Base-by-base conservation (phyloP, 345 rosid genomes). In the Moricandia arvensis region DNA sequence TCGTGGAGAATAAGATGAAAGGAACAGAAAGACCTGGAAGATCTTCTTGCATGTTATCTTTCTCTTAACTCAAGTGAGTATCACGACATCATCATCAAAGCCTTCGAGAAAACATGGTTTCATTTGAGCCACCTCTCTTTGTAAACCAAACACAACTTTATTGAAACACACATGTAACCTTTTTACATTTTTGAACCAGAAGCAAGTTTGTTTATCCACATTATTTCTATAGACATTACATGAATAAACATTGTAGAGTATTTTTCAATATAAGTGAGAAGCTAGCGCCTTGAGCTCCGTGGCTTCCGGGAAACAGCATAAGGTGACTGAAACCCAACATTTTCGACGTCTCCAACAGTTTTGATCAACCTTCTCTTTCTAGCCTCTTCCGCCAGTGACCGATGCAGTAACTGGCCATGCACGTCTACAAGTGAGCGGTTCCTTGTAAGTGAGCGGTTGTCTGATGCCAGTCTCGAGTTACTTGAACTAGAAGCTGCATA, bases 11-110 rank as follows among this genome's bases (percentile, higher is more conserved):
- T 58, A 87, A 88, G 43, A 82, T 93, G 17, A n/a, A 84, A 81
- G 47, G 75, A 81, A 8, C 81, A 87, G 0, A 86, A 85, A 60
- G 97, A 89, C 59, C 72, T 93, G 47, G 98, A 93, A 77, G 89
- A 91, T 62, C 93, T 93, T 59, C 97, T 93, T 4, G 95, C 96
- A 2, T 89, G 93, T 53, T 93, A 89, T 69, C 89, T 93, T 33
- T 86, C 89, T 0, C 82, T 93, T 49, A 93, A 93, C 77, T 85
- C 92, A 0, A 80, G 69, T 5, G 85, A 89, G 68, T 87, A 88
- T 61, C 96, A 91, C 75, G 81, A 82, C 62, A 73, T 83, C 16
- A 93, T 93, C 64, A 76, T 90, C 80, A 82, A 84, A 73, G 97
- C 90, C 0, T 93, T 89, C 43, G 88, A 93, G 88, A 88, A 88